These are phyloP conservation scores for Xylariaceae sp. DNA, from an alignment of 2,329 filamentous ascomycete species.

Conservation along the genomic window DNA sequence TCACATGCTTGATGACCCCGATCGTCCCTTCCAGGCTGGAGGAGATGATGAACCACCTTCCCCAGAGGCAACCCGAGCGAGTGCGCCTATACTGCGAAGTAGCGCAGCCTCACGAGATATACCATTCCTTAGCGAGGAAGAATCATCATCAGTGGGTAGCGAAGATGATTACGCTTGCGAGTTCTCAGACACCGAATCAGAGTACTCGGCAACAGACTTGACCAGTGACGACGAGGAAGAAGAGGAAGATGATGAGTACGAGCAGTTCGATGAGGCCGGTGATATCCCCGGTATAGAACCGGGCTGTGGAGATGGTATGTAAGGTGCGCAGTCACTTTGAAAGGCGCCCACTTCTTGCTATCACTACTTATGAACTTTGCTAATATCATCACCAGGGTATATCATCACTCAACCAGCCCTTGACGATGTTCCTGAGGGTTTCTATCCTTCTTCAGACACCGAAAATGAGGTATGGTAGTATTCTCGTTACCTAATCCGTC, in stretches of 20 bases:
- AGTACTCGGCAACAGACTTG: slow-evolving; percentile 33
- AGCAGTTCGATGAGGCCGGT: slow-evolving; percentile 57
- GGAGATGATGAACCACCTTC: slow-evolving; percentile 6
- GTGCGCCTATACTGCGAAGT: slow-evolving; percentile 21
- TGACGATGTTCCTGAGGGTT: slow-evolving; percentile 78
- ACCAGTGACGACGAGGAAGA: slow-evolving; percentile 52
- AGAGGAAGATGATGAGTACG: slow-evolving; percentile 47
- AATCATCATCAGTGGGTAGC: slow-evolving; percentile 40
- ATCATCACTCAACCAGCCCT: slow-evolving; percentile 88
- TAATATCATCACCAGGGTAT: slow-evolving; percentile 43
- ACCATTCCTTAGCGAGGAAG: slow-evolving; percentile 26
- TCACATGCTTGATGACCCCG: slow-evolving; percentile 82
- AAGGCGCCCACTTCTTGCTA: too few species aligned
- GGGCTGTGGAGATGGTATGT: slow-evolving; percentile 61
- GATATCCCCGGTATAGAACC: slow-evolving; percentile 76
- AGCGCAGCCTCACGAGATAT: slow-evolving; percentile 22
- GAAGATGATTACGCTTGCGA: slow-evolving; percentile 56
- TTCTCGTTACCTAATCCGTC: background rate
- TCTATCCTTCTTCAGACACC: slow-evolving; percentile 69
- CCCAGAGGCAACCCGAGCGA: slow-evolving; percentile 16
- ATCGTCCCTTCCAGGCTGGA: slow-evolving; percentile 28
- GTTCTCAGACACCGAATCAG: slow-evolving; percentile 57
- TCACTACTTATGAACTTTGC: slow-evolving; percentile 8
- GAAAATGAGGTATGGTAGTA: slow-evolving; percentile 53
- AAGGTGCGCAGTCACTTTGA: too few species aligned